phyloP scores from a whole-genome alignment of 1,139 yeast genomes.

The Scheffersomyces lignicola region DNA sequence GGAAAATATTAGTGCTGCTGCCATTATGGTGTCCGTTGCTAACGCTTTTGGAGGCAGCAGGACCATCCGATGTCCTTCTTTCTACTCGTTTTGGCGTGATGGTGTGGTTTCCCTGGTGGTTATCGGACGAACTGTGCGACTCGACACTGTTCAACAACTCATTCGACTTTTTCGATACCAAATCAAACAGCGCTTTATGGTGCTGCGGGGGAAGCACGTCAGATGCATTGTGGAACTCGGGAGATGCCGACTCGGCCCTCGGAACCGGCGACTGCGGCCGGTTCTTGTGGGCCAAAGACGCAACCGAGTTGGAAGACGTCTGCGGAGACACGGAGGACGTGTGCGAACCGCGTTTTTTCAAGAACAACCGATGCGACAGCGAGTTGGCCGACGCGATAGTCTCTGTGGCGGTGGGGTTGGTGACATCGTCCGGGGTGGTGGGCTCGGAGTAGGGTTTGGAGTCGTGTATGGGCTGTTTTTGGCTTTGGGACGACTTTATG shows the following conservation, averaged over 20 bases:
- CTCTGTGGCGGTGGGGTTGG: background rate
- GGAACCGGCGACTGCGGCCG: too few relatives aligned
- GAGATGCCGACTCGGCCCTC: too few relatives aligned
- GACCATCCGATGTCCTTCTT: background rate
- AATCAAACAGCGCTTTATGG: too few relatives aligned
- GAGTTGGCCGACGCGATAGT: conserved; percentile 1
- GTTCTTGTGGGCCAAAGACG: background rate
- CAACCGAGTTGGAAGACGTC: conserved; percentile 1
- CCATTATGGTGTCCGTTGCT: background rate
- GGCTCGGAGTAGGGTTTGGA: background rate
- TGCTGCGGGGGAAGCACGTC: too few relatives aligned
- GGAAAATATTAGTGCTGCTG: background rate
- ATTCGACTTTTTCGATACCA: too few relatives aligned
- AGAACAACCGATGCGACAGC: background rate
- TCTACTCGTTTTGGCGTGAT: conserved; percentile 3
- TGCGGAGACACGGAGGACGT: background rate
- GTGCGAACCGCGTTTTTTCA: background rate
- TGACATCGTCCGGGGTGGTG: background rate
- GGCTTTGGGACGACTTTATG: too few relatives aligned
- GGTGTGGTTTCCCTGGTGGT: conserved; percentile 4
- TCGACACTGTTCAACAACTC: too few relatives aligned
- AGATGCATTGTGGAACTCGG: too few relatives aligned
- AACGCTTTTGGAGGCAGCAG: background rate
- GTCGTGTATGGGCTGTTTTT: too few relatives aligned
- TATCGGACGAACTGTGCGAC: too few relatives aligned